Percentiles rank a stretch among this genome's conserved stretches.
These are phyloP conservation scores for Dothidotthia symphoricarpi DNA, from an alignment of 2,329 filamentous ascomycete genomes.

Conservation along the genomic window DNA sequence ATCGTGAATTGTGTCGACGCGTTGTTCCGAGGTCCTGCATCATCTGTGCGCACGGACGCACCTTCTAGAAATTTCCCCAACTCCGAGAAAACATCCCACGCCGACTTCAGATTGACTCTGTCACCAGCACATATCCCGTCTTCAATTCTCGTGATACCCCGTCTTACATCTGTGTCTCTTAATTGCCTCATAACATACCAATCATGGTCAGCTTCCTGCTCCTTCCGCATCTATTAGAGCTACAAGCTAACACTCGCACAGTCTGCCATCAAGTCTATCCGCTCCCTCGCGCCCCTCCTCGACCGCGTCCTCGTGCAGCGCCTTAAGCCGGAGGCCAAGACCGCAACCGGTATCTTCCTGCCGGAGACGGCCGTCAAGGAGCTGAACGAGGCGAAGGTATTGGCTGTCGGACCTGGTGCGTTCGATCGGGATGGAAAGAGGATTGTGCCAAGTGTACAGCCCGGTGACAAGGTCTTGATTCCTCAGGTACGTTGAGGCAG, in stretches of 20 bases:
- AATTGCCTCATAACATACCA: too few relatives aligned
- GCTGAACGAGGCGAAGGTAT: constrained; percentile 93
- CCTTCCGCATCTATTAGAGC: not conserved
- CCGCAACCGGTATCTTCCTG: constrained; percentile 93
- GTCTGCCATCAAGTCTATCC: constrained; percentile 84
- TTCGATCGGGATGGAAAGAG: constrained; percentile 88
- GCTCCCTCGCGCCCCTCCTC: constrained; percentile 88
- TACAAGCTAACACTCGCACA: constrained; percentile 12
- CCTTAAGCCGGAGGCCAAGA: constrained; percentile 95
- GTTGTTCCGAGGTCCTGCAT: constrained; percentile 17
- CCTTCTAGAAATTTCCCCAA: constrained; percentile 22
- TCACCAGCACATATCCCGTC: constrained; percentile 7
- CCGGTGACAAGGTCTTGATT: constrained; percentile 92
- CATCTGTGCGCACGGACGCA: constrained; percentile 14
- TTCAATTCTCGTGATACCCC: constrained; percentile 17
- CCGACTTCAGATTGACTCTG: constrained; percentile 11
- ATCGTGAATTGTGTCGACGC: constrained; percentile 4
- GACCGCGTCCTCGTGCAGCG: constrained; percentile 98
- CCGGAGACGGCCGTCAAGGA: constrained; percentile 97
- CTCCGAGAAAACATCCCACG: constrained; percentile 1
- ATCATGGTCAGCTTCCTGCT: too few relatives aligned
- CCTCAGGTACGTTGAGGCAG: constrained; percentile 67
- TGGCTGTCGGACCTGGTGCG: constrained; percentile 88
- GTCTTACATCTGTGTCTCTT: constrained; percentile 8
- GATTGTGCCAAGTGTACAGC: constrained; percentile 74